Base-by-base conservation (phyloP, 805 yeast genomes). In the Nakazawaea peltata region DNA sequence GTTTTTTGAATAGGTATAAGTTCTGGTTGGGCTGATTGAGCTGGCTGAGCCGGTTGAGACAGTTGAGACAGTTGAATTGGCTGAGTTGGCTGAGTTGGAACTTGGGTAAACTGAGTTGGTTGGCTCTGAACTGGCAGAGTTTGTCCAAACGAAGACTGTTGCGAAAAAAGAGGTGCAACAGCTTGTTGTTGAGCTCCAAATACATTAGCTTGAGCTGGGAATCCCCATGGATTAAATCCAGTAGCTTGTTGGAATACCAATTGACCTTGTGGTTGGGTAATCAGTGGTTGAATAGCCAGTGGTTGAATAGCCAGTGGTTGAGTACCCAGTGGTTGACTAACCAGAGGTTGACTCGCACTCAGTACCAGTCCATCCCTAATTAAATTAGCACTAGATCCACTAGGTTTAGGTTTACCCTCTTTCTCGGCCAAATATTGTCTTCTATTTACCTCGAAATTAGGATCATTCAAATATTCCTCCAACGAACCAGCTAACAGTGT, bases 401-500 rank as follows among this genome's bases (percentile, higher is more conserved):
- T 30, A 14, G 26, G 9, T 16, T n/a, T 19, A 15, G 19, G 28
- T 37, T 67, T 65, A 16, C 57, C 65, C 34, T 63, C 68, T 56
- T 73, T 77, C 48, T 83, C 90, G 26, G 75, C 76, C 42, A 85
- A 57, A 49, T 82, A 86, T 50, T 83, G 94, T 41, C 77, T 63
- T 54, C 94, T 72, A 53, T 84, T 86, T 7, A 62, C 59, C 46
- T 86, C 95, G 57, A 86, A 86, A 46, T 80, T 78, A 7, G 88
- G 86, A 51, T 90, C 97, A 44, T 78, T 71, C 45, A 92, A 62
- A 55, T 90, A 94, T 47, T 88, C 96, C 52, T 86, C 92, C 42
- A 92, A 70, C 11, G 94, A 79, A 23, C 77, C 70, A 3, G 95
- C 82, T 44, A 92, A 67, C 18, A 95, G 92, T 2, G 97, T 88